These are phyloP conservation scores for Blyttiomyces sp. DNA, from an alignment of 371 early-diverging fungal species.

Conservation along the genomic window DNA sequence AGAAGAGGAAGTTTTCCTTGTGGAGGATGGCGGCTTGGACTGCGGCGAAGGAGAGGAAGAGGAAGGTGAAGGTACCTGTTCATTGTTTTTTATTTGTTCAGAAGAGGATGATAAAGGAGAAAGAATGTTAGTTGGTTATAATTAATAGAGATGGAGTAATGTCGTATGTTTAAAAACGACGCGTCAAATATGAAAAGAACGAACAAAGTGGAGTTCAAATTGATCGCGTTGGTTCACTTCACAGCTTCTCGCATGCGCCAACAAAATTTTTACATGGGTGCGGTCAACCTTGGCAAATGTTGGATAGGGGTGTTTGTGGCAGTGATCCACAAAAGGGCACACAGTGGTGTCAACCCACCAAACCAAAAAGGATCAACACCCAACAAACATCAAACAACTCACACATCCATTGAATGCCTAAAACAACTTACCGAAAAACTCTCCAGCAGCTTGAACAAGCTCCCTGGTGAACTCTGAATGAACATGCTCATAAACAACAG, in stretches of 20 bases:
- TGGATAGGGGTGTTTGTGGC: background rate
- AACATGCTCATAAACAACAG: too few species aligned
- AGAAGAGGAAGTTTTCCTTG: conserved; percentile 25
- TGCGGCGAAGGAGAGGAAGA: conserved; percentile 53
- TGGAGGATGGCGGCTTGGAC: conserved; percentile 39
- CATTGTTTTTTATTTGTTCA: too few species aligned
- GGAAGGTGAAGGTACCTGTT: conserved; percentile 53
- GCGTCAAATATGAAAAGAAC: too few species aligned
- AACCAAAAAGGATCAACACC: background rate
- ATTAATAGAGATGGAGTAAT: too few species aligned
- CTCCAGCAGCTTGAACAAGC: background rate
- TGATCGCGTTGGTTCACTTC: too few species aligned
- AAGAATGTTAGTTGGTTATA: too few species aligned
- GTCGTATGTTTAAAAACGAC: too few species aligned
- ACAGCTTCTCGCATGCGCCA: too few species aligned
- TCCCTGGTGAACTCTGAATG: background rate
- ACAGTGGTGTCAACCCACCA: background rate
- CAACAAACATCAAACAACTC: background rate
- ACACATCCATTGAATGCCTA: background rate
- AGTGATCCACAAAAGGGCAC: background rate
- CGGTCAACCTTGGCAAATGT: too few species aligned
- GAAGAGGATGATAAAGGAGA: too few species aligned
- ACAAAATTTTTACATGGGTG: too few species aligned
- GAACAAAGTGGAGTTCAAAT: too few species aligned
- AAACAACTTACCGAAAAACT: background rate